Conservation (phyloP, 805 yeast genomes). For the Candida railenensis region DNA sequence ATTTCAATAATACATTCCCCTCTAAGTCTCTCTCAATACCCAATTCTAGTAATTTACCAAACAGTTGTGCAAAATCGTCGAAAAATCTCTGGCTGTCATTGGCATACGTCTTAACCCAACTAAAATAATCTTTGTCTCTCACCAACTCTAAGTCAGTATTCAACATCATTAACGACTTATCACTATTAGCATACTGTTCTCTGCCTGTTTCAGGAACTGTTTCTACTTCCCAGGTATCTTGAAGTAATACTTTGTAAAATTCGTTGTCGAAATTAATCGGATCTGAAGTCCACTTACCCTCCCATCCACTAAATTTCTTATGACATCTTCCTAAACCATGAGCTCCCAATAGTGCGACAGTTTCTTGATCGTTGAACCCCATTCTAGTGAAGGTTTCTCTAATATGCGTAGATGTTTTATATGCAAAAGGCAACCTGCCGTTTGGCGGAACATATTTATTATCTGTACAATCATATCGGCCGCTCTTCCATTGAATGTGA, state of each 20-base stretch:
- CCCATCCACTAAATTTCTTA: constrained; percentile 68
- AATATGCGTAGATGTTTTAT: constrained; percentile 44
- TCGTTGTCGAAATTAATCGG: constrained; percentile 76
- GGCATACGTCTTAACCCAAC: constrained; percentile 69
- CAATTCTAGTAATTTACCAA: constrained; percentile 69
- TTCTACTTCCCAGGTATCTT: constrained; percentile 51
- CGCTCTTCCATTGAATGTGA: constrained; percentile 54
- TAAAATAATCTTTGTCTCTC: constrained; percentile 57
- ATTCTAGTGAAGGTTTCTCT: constrained; percentile 45
- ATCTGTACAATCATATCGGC: constrained; percentile 39
- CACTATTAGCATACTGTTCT: constrained; percentile 56
- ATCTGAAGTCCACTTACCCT: constrained; percentile 88
- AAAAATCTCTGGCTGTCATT: constrained; percentile 61
- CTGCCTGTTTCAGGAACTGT: constrained; percentile 51
- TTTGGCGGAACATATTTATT: constrained; percentile 39
- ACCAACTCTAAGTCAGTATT: constrained; percentile 74
- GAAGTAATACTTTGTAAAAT: constrained; percentile 44
- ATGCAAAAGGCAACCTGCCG: constrained; percentile 52
- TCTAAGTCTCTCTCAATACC: constrained; percentile 49
- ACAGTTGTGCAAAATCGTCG: constrained; percentile 63
- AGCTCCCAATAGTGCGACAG: constrained; percentile 71
- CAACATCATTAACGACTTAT: constrained; percentile 78
- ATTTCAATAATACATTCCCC: constrained; percentile 11
- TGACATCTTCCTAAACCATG: constrained; percentile 81
- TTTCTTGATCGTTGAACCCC: constrained; percentile 69